Conservation (phyloP, 257 asterid species). For the Henckelia pumila region DNA sequence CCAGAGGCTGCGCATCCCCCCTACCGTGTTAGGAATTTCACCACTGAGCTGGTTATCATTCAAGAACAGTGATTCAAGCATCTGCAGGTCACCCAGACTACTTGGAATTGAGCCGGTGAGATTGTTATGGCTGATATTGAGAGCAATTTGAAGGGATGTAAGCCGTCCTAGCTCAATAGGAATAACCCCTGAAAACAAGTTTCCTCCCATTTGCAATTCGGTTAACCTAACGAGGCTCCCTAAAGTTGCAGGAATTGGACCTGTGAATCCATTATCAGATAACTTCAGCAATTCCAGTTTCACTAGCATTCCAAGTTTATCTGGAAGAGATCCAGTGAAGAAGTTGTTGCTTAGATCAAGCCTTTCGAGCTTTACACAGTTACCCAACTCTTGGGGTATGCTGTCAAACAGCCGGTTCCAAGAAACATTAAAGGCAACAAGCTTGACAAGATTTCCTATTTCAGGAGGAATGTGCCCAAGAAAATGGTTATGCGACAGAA, state of each 20-base stretch:
- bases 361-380: slow-evolving; percentile 70
- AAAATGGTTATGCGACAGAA: slow-evolving; percentile 61
- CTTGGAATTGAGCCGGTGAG: slow-evolving; percentile 63
- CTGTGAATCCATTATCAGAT: slow-evolving; percentile 62
- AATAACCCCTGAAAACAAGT: slow-evolving; percentile 57
- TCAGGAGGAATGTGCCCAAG: slow-evolving; percentile 69
- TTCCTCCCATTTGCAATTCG: slow-evolving; percentile 85
- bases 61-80: slow-evolving; percentile 74
- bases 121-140: slow-evolving; percentile 66
- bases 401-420: slow-evolving; percentile 55
- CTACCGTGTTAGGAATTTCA: slow-evolving; percentile 73
- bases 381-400: slow-evolving; percentile 69
- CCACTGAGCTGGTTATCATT: slow-evolving; percentile 74
- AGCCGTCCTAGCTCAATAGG: slow-evolving; percentile 74
- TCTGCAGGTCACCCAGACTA: slow-evolving; percentile 63
- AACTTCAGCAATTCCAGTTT: slow-evolving; percentile 71
- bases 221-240: slow-evolving; percentile 66
- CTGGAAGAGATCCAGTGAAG: slow-evolving; percentile 59
- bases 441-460: slow-evolving; percentile 71
- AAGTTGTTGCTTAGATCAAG: slow-evolving; percentile 75
- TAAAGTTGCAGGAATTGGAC: slow-evolving; percentile 58
- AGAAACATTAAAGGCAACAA: slow-evolving; percentile 76
- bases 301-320: slow-evolving; percentile 59
- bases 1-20: slow-evolving; percentile 58
- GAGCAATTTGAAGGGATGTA: slow-evolving; percentile 70